These are phyloP conservation scores for Talaromyces verruculosus DNA, from an alignment of 2,329 filamentous ascomycete species.

Conservation along the genomic window DNA sequence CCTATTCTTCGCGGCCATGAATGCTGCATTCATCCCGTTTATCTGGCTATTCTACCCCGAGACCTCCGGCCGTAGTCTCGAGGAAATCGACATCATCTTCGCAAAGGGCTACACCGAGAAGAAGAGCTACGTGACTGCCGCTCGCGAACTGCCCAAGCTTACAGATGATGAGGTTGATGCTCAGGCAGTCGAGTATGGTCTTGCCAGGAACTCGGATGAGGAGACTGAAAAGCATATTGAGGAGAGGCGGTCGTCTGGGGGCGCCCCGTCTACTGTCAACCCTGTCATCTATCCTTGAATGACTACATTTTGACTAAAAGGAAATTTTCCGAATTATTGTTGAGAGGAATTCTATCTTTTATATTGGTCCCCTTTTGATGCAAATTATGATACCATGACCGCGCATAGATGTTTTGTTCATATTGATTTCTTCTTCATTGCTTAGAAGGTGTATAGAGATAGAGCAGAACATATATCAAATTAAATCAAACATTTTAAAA, in stretches of 20 bases:
- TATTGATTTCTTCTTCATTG: not conserved
- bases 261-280: not conserved
- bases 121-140: slow-evolving; percentile 40
- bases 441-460: not conserved
- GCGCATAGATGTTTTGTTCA: not conserved
- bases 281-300: not conserved
- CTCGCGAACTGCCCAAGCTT: slow-evolving; percentile 36
- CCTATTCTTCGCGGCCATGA: slow-evolving; percentile 46
- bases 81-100: slow-evolving; percentile 49
- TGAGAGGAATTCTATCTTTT: not conserved
- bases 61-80: slow-evolving; percentile 46
- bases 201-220: slow-evolving; percentile 8
- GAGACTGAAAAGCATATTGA: slow-evolving; percentile 18
- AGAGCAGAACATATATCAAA: not conserved
- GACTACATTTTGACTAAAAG: not conserved
- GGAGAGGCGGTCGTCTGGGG: slow-evolving; percentile 2
- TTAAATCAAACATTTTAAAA: not conserved
- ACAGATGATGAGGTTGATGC: slow-evolving; percentile 37
- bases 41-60: slow-evolving; percentile 58
- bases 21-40: slow-evolving; percentile 50
- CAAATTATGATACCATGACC: slow-evolving; percentile 8
- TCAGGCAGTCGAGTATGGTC: slow-evolving; percentile 34
- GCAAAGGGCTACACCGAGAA: slow-evolving; percentile 47
- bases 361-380: not conserved
- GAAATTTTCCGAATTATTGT: not conserved